These are phyloP conservation scores for Cystobasidiopsis lactophilus DNA, from an alignment of 768 basidiomycete species.

Conservation along the genomic window DNA sequence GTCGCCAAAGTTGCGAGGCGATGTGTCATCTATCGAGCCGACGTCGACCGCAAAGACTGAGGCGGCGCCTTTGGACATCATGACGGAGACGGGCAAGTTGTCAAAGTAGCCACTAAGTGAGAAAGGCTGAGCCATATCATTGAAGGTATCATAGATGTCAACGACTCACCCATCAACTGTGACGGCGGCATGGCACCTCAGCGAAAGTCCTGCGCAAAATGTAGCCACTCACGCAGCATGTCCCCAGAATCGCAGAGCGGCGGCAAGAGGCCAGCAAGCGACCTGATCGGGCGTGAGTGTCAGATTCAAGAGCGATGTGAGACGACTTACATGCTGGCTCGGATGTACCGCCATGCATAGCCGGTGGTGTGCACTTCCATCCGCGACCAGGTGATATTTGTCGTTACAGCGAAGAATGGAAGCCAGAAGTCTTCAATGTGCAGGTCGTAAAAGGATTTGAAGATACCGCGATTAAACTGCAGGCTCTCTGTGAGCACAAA, in stretches of 20 bases:
- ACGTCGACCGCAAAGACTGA: conserved; percentile 85
- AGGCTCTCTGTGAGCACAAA: conserved; percentile 35
- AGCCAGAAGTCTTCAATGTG: conserved; percentile 21
- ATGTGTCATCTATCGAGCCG: conserved; percentile 82
- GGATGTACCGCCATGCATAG: conserved; percentile 92
- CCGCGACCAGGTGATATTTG: conserved; percentile 80
- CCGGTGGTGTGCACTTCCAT: conserved; percentile 97
- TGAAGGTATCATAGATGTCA: no score
- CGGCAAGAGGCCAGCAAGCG: conserved; percentile 78
- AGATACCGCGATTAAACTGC: conserved; percentile 89
- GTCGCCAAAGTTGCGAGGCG: conserved; percentile 82
- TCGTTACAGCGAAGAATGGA: conserved; percentile 38
- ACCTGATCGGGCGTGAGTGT: no score
- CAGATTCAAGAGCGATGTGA: no score
- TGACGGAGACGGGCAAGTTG: conserved; percentile 67
- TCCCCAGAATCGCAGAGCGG: conserved; percentile 85
- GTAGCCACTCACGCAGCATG: conserved; percentile 48
- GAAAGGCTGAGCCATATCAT: neutral
- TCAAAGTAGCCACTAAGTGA: conserved; percentile 28
- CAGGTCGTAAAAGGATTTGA: conserved; percentile 39
- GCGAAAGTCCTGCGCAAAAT: neutral
- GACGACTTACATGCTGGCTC: conserved; percentile 98
- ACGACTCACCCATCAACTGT: neutral
- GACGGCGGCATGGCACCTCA: neutral
- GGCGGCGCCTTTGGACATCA: conserved; percentile 76